Evolutionary conservation across 805 yeast species (phyloP), one percentile per base, ranked within the genome.

Genomic region (Candida maesae): DNA sequence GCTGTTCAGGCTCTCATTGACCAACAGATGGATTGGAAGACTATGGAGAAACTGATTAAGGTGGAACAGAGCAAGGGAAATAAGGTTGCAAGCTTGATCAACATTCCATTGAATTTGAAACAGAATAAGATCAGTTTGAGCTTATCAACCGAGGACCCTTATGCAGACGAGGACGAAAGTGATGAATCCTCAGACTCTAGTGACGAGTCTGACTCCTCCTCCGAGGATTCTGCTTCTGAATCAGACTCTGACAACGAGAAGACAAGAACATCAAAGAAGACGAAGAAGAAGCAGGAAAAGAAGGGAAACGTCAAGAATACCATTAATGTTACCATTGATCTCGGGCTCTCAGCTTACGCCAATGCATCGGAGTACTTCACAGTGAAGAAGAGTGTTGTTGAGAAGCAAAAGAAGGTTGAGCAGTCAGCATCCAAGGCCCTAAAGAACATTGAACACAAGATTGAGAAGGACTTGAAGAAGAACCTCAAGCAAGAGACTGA

Each of bases 11-110:
- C 68, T 1, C 64, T 88, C 40, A 47, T 89, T 5, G 80, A 82
- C 41, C 93, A 86, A 56, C 90, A 86, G 48, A 86, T 88, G 87
- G 97, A 91, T 59, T 91, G 99, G 99, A 75, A 76, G 32, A 83
- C 87, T 45, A 90, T 90, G 47, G 96, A 84, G 57, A 78, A 80
- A 47, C 63, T 84, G 42, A 80, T 91, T 38, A 65, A 73, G 35
- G 70, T 79, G 37, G 95, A 91, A 55, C 81, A 86, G 51, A 61
- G 67, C 1, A 74, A 81, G 51, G 81, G 82, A 1, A 85, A 81
- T 51, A 61, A 65, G 5, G 67, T 80, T 41, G 96, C 96, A 0
- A 63, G 67, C 27, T 52, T 69, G 42, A 83, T 90, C 39, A 67
- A 71, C 35, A 55, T 79, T 26, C 93, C 95, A 0, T 68, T 91